A percentile compares a stretch with the other conserved stretches of the same genome.
These are phyloP conservation scores for Spathaspora sp. DNA, from an alignment of 805 yeast genomes.

Conservation along the genomic window DNA sequence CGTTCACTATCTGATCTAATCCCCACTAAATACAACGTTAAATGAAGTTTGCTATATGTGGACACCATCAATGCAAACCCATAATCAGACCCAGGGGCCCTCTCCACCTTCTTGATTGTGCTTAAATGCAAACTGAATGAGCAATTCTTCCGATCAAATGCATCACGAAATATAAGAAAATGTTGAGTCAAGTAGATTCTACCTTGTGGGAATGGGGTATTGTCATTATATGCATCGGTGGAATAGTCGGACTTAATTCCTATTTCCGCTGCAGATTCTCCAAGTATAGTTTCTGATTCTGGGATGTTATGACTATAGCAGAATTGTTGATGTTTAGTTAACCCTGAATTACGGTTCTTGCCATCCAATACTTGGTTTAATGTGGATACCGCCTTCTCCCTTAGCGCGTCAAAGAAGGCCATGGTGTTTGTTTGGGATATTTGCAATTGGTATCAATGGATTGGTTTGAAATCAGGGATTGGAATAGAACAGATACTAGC, in stretches of 20 bases:
- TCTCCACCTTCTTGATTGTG: constrained; percentile 78
- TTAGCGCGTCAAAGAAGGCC: constrained; percentile 50
- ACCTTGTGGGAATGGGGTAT: constrained; percentile 48
- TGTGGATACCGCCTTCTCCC: constrained; percentile 45
- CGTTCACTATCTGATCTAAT: constrained; percentile 73
- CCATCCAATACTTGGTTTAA: constrained; percentile 37
- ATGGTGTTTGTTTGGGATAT: constrained; percentile 16
- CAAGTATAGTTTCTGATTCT: constrained; percentile 59
- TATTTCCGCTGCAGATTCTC: constrained; percentile 64
- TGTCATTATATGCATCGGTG: constrained; percentile 16
- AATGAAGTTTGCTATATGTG: constrained; percentile 59
- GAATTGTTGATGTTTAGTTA: constrained; percentile 67
- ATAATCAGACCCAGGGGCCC: constrained; percentile 72
- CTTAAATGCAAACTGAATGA: constrained; percentile 70
- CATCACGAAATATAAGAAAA: constrained; percentile 71
- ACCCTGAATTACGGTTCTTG: constrained; percentile 40
- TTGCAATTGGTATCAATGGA: not conserved
- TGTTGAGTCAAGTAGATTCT: constrained; percentile 68
- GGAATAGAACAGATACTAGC: not conserved
- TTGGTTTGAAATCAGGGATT: not conserved
- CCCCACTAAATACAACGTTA: constrained; percentile 75
- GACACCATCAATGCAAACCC: constrained; percentile 74
- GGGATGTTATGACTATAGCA: constrained; percentile 70
- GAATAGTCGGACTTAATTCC: constrained; percentile 20
- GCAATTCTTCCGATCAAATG: constrained; percentile 65